Conservation (phyloP, 1,284 basidiomycete genomes). For the Ganoderma lingzhi region DNA sequence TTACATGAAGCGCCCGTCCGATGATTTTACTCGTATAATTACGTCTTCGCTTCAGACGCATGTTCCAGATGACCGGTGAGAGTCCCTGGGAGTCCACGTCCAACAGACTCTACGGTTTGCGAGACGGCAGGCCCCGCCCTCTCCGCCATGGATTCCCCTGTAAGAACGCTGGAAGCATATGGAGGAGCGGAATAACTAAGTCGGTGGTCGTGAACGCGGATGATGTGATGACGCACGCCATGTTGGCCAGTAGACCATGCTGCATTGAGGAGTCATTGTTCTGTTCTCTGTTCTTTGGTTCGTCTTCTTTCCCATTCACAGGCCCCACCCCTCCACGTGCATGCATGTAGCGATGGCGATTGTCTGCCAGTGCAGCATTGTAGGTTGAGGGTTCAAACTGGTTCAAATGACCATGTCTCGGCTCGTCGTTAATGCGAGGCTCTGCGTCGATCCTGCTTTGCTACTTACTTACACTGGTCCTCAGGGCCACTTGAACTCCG, state of each 20-base stretch:
- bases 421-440: conserved; percentile 1
- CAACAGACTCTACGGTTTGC: conserved; percentile 8
- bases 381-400: conserved; percentile 18
- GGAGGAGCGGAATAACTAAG: not conserved
- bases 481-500: not conserved
- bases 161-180: not conserved
- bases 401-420: not conserved
- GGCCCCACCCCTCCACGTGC: conserved; percentile 8
- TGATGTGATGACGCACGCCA: conserved; percentile 17
- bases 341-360: conserved; percentile 30
- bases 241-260: conserved; percentile 24
- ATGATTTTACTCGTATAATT: conserved; percentile 27
- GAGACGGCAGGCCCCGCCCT: not conserved
- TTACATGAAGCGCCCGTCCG: conserved; percentile 22
- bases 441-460: conserved; percentile 19
- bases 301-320: conserved; percentile 16
- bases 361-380: conserved; percentile 26
- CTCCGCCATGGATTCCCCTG: not conserved
- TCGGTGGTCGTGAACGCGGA: conserved; percentile 16
- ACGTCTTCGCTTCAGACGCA: conserved; percentile 24
- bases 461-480: not conserved
- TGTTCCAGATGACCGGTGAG: conserved; percentile 17
- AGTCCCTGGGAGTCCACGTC: conserved; percentile 19
- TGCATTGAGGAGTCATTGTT: conserved; percentile 29
- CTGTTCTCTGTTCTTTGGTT: conserved; percentile 17